These are phyloP conservation scores for Puccinia triticina DNA, from an alignment of 1,284 basidiomycete genomes.

Conservation along the genomic window DNA sequence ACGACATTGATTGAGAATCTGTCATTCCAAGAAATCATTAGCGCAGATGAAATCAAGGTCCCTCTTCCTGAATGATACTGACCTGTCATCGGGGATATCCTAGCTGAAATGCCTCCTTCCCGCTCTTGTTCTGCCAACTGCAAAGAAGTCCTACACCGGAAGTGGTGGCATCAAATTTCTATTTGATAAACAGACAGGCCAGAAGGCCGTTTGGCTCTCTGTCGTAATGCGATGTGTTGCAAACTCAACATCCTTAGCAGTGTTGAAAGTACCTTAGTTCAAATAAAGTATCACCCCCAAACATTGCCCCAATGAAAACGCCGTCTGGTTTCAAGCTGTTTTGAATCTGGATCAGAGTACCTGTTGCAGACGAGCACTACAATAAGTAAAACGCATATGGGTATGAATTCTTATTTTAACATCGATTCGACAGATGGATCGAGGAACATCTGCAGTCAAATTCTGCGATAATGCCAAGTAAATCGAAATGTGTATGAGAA, in stretches of 20 bases:
- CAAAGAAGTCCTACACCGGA: slow-evolving; percentile 69
- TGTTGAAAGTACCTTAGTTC: slow-evolving; percentile 71
- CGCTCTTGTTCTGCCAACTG: slow-evolving; percentile 93
- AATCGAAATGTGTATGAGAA: not conserved
- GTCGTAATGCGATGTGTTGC: too few species aligned
- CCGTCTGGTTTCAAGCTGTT: slow-evolving; percentile 87
- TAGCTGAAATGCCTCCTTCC: slow-evolving; percentile 91
- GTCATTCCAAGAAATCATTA: slow-evolving; percentile 1
- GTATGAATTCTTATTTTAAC: not conserved
- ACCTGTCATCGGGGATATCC: slow-evolving; percentile 97
- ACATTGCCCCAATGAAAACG: slow-evolving; percentile 88
- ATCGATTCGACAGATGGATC: not conserved
- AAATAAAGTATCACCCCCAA: slow-evolving; percentile 95
- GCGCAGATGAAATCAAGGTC: not conserved
- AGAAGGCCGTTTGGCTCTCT: not conserved
- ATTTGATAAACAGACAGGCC: not conserved
- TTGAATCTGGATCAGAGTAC: slow-evolving; percentile 84
- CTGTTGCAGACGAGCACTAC: slow-evolving; percentile 61
- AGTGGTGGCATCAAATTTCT: not conserved
- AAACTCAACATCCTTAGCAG: not conserved
- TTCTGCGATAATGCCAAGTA: slow-evolving; percentile 10
- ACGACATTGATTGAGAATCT: slow-evolving; percentile 67
- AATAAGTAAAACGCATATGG: not conserved
- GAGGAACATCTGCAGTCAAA: not conserved
- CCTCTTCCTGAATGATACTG: slow-evolving; percentile 57